Conservation (phyloP, 257 asterid genomes). For the Gentiana dahurica region DNA sequence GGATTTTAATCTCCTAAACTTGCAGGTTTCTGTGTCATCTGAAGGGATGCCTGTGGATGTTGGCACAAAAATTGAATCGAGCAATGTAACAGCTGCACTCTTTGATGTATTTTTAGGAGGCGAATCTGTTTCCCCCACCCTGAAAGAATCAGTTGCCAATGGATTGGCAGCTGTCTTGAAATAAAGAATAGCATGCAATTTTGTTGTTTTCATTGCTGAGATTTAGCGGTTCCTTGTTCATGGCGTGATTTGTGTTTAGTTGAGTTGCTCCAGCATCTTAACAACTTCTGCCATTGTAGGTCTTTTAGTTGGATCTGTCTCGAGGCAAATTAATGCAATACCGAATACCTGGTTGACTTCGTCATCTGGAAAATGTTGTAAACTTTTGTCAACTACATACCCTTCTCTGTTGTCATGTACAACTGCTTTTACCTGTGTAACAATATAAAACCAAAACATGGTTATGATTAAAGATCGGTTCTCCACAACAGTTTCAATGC, state of each 20-base stretch:
- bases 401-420: slow-evolving; percentile 70
- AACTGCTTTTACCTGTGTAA: slow-evolving; percentile 80
- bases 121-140: slow-evolving; percentile 68
- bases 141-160: slow-evolving; percentile 55
- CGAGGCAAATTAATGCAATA: slow-evolving; percentile 66
- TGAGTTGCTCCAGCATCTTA: slow-evolving; percentile 57
- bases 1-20: slow-evolving; percentile 1
- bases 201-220: slow-evolving; percentile 3
- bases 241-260: slow-evolving; percentile 18
- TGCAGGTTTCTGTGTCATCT: slow-evolving; percentile 64
- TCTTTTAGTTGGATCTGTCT: slow-evolving; percentile 61
- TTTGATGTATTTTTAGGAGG: slow-evolving; percentile 81
- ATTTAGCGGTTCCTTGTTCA: slow-evolving; percentile 3
- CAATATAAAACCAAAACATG: neutral
- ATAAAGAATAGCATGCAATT: slow-evolving; percentile 14
- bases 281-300: slow-evolving; percentile 75
- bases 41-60: slow-evolving; percentile 48
- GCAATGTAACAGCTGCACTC: slow-evolving; percentile 61
- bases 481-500: neutral
- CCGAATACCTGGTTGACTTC: slow-evolving; percentile 48
- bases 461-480: neutral
- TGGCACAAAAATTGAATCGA: slow-evolving; percentile 71
- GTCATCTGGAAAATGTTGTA: slow-evolving; percentile 35
- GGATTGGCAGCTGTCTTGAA: slow-evolving; percentile 57
- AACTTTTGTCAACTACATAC: slow-evolving; percentile 47